Conservation (phyloP, 257 asterid genomes). For the Apocynum venetum region DNA sequence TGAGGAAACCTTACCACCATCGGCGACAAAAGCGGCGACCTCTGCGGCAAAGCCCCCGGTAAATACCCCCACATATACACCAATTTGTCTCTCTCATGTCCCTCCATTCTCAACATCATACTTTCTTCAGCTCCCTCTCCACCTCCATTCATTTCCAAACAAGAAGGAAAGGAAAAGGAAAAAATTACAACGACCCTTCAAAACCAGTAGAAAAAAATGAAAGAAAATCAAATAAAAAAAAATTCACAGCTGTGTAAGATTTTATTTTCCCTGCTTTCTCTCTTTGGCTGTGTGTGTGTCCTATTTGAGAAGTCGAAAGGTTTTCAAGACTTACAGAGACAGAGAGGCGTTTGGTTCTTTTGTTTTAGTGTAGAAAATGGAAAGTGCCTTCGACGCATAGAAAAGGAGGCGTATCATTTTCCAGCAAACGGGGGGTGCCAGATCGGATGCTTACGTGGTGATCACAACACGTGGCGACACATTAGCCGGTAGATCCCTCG, state of each 20-base stretch:
- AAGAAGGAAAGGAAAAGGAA: neutral
- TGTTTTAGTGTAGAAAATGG: neutral
- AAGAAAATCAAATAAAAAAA: neutral
- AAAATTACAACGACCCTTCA: constrained; percentile 8
- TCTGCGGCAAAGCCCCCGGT: constrained; percentile 94
- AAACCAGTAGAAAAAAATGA: neutral
- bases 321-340: neutral
- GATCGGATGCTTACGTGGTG: constrained; percentile 22
- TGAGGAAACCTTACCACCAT: constrained; percentile 51
- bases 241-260: neutral
- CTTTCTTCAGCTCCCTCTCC: constrained; percentile 56
- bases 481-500: constrained; percentile 6
- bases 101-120: constrained; percentile 46
- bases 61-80: constrained; percentile 92
- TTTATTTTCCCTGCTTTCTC: neutral
- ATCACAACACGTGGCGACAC: constrained; percentile 7
- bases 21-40: constrained; percentile 84
- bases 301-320: neutral
- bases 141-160: constrained; percentile 46
- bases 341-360: neutral
- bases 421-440: constrained; percentile 17
- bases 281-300: neutral
- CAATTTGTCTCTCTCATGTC: constrained; percentile 28
- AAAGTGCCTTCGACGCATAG: neutral
- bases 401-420: constrained; percentile 21